These are phyloP conservation scores for Colletotrichum tofieldiae DNA, from an alignment of 2,329 filamentous ascomycete genomes.

Conservation along the genomic window DNA sequence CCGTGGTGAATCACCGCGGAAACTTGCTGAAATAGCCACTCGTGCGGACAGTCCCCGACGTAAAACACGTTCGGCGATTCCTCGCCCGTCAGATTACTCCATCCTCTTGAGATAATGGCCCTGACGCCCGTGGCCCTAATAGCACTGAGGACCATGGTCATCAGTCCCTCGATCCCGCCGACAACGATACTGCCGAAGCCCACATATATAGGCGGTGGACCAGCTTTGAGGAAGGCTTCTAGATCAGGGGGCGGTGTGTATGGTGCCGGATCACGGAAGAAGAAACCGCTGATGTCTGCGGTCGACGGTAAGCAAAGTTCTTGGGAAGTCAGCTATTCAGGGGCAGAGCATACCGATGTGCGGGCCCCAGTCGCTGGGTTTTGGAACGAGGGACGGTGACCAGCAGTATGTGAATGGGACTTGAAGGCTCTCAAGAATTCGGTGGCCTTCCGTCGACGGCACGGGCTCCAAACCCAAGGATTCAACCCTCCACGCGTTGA, in stretches of 20 bases:
- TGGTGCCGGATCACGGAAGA: slow-evolving; percentile 70
- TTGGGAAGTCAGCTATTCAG: too few relatives aligned
- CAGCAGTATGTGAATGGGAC: slow-evolving; percentile 86
- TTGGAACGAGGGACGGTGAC: slow-evolving; percentile 77
- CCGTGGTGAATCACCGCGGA: slow-evolving; percentile 40
- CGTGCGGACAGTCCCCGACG: slow-evolving; percentile 40
- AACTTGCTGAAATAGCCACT: slow-evolving; percentile 42
- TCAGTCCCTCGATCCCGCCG: slow-evolving; percentile 20
- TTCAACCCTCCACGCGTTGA: slow-evolving; percentile 86
- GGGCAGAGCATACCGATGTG: slow-evolving; percentile 68
- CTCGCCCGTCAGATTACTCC: slow-evolving; percentile 34
- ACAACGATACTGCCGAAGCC: slow-evolving; percentile 38
- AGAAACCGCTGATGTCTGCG: slow-evolving; percentile 73
- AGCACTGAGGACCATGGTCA: slow-evolving; percentile 37
- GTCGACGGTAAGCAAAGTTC: neutral
- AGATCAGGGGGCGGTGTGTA: slow-evolving; percentile 71
- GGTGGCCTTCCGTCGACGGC: slow-evolving; percentile 79
- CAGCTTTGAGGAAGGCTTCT: slow-evolving; percentile 68
- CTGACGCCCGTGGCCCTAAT: slow-evolving; percentile 30
- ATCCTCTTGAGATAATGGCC: slow-evolving; percentile 40
- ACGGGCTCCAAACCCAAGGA: slow-evolving; percentile 77
- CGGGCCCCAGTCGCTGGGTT: slow-evolving; percentile 75
- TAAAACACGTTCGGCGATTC: slow-evolving; percentile 31
- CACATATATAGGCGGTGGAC: slow-evolving; percentile 60
- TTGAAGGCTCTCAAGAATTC: slow-evolving; percentile 76